Evolutionary conservation across 1,139 yeast species (phyloP), one percentile per base, ranked within the genome.

Genomic region (Groenewaldozyma sp.): DNA sequence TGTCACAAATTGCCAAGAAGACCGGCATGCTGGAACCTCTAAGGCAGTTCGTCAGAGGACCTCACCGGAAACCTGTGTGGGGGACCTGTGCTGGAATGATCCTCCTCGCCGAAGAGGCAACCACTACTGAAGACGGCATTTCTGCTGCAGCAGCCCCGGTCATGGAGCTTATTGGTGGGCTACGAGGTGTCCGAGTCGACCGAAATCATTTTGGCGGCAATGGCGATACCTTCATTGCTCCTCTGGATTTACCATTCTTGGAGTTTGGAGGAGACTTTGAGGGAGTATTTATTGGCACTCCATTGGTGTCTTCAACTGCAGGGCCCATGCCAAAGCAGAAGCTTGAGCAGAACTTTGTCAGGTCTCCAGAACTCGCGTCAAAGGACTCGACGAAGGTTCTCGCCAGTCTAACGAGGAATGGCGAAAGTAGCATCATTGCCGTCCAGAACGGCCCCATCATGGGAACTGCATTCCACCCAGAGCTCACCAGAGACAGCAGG

Each of bases 21-120:
- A 72, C 79, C 0, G 71, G 72, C 1, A 56, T 83, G 51, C 60
- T 79, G 14, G 68, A 68, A 26, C 81, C 82, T 3, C 62, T 83
- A 40, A 62, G 68, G 38, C 58, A 64, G 6, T 77, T 70, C 54
- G 74, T 78, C 24, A 70, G 69, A 38, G 62, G 49, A 19, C 33
- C 33, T 29, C 44, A 48, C n/a, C 44, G 51, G 18, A 73, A 71
- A 49, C 77, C 84, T 1, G 70, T 77, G 22, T 83, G 94, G 94
- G 94, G 94, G 0, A 83, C 94, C 1, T 83, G 94, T 60, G 94
- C 94, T 3, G 94, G 94, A 2, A 64, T 83, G 49, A 82, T 83
- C 43, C 69, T 82, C 49, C 63, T 83, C 32, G 71, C 88, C 7
- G 67, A 70, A 42, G 68, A 73, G 41, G 70, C 82, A 24, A 56